Conservation (phyloP, 2,329 filamentous ascomycete genomes). For the Paracamarosporium sp. region DNA sequence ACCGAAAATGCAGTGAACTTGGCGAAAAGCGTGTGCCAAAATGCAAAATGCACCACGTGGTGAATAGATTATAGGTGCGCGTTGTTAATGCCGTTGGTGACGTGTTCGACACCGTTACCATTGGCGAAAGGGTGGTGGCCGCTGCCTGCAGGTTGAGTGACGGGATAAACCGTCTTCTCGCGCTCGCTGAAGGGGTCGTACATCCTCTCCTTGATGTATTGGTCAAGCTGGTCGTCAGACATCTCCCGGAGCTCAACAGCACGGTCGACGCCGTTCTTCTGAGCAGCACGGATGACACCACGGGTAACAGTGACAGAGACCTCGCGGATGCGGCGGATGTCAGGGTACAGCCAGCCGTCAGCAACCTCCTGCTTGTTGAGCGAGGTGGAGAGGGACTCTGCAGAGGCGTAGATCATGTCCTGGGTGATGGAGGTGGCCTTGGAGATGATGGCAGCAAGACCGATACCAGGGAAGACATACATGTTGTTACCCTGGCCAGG, state of each 20-base stretch:
- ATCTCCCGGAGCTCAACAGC: constrained; percentile 68
- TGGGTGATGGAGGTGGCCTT: constrained; percentile 89
- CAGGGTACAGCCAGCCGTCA: constrained; percentile 86
- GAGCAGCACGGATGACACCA: constrained; percentile 91
- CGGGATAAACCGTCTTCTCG: constrained; percentile 45
- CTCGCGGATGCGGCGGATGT: constrained; percentile 88
- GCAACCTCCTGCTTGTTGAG: constrained; percentile 83
- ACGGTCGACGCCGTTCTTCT: constrained; percentile 71
- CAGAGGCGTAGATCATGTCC: constrained; percentile 96
- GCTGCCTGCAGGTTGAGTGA: constrained; percentile 31
- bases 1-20: constrained; percentile 13
- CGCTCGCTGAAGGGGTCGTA: constrained; percentile 58
- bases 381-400: constrained; percentile 77
- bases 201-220: constrained; percentile 65
- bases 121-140: constrained; percentile 19
- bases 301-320: constrained; percentile 86
- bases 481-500: constrained; percentile 74
- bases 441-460: constrained; percentile 88
- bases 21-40: constrained; percentile 20
- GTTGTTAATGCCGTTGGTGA: constrained; percentile 31
- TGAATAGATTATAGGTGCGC: constrained; percentile 35
- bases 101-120: constrained; percentile 31
- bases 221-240: constrained; percentile 71
- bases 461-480: constrained; percentile 97
- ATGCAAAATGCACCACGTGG: not conserved